These are phyloP conservation scores for Rhododendron vialii DNA, from an alignment of 148 eudicot species.

Conservation along the genomic window DNA sequence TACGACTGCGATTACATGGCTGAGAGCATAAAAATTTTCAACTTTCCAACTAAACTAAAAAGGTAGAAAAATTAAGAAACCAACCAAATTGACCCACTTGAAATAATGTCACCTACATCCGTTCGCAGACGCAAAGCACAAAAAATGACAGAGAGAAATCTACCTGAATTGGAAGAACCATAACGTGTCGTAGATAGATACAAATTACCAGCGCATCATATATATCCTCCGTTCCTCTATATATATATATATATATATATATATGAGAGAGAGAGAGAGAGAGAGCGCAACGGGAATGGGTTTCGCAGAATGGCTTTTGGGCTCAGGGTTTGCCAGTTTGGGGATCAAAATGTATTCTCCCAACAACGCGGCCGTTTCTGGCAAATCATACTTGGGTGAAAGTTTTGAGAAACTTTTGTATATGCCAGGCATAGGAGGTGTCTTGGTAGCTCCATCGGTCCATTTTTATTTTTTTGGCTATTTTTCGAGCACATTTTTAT, in stretches of 20 bases:
- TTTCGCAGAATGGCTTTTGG: no score
- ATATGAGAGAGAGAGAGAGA: no score
- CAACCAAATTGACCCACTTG: not conserved
- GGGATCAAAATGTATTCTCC: no score
- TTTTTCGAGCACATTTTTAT: no score
- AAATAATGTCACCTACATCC: not conserved
- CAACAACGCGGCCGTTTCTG: no score
- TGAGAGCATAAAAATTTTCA: not conserved
- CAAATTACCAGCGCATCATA: not conserved
- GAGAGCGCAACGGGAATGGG: not conserved
- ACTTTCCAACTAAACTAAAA: not conserved
- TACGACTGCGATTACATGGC: not conserved
- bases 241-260: no score
- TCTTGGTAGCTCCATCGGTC: no score
- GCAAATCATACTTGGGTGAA: no score
- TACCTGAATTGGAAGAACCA: not conserved
- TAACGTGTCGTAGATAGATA: not conserved
- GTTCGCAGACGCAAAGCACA: not conserved
- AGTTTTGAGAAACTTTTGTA: no score
- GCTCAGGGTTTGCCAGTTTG: no score
- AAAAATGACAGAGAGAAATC: not conserved
- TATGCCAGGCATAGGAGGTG: no score
- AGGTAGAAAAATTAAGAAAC: not conserved
- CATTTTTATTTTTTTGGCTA: no score
- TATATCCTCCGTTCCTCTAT: not conserved